Conservation (phyloP, 257 asterid species). For the Linderniella brevidens region DNA sequence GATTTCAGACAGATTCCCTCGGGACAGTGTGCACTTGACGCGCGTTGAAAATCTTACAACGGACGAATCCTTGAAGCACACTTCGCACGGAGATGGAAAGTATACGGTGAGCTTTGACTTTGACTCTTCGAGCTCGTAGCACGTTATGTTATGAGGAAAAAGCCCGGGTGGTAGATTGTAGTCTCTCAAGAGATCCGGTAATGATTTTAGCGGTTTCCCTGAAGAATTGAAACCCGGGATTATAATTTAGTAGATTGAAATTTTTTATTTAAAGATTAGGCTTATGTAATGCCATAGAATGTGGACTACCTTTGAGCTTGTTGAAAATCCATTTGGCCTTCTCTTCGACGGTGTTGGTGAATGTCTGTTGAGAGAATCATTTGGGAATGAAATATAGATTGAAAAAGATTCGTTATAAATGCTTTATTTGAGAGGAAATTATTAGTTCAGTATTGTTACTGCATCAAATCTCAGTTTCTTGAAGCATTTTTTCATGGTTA, state of each 20-base stretch:
- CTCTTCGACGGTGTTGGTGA: slow-evolving; percentile 79
- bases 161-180: slow-evolving; percentile 75
- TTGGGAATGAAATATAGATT: background rate
- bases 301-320: slow-evolving; percentile 68
- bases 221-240: background rate
- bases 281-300: no score
- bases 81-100: slow-evolving; percentile 57
- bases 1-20: slow-evolving; percentile 64
- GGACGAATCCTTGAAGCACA: slow-evolving; percentile 81
- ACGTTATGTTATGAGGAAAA: slow-evolving; percentile 69
- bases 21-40: slow-evolving; percentile 56
- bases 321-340: slow-evolving; percentile 96
- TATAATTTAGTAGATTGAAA: background rate
- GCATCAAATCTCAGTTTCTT: no score
- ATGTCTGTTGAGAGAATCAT: slow-evolving; percentile 41
- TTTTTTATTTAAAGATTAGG: background rate
- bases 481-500: no score
- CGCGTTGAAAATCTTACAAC: slow-evolving; percentile 50
- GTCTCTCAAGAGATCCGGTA: slow-evolving; percentile 65
- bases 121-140: slow-evolving; percentile 60
- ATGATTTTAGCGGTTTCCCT: slow-evolving; percentile 66
- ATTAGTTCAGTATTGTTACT: no score
- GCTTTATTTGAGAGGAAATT: no score
- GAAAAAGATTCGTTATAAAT: no score
- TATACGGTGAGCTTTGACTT: slow-evolving; percentile 56